A percentile compares a stretch with the other conserved stretches of the same genome.
Evolutionary conservation across 768 basidiomycete genomes (phyloP).

Genomic region (Russula sp.): DNA sequence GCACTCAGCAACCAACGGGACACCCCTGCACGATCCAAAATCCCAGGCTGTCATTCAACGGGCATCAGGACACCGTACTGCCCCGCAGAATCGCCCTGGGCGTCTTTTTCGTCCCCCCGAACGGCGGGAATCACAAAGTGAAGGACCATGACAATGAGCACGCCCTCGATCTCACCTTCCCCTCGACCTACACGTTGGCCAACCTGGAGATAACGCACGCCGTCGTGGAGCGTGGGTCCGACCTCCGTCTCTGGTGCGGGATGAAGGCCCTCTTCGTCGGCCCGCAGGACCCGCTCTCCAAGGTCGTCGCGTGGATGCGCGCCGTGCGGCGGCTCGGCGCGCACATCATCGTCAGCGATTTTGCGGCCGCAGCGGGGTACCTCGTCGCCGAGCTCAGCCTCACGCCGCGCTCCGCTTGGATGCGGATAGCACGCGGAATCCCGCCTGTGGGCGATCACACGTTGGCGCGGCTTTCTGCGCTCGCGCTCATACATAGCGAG

Average conservation of each 20-base stretch:
- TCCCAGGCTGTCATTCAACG: not conserved
- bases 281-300: constrained; percentile 10
- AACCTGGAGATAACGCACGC: constrained; percentile 10
- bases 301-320: constrained; percentile 14
- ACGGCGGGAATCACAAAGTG: not conserved
- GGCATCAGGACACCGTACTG: not conserved
- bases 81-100: constrained; percentile 12
- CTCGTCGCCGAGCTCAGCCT: constrained; percentile 11
- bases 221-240: constrained; percentile 1
- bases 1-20: not conserved
- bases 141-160: not conserved
- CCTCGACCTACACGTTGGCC: not conserved
- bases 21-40: not conserved
- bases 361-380: constrained; percentile 10
- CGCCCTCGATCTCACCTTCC: not conserved
- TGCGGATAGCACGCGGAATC: constrained; percentile 9
- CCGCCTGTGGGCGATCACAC: constrained; percentile 6
- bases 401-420: constrained; percentile 8
- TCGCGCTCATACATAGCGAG: not conserved
- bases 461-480: not conserved
- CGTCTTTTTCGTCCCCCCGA: constrained; percentile 3
- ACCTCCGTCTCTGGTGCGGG: not conserved
- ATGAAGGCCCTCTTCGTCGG: constrained; percentile 13
- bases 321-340: constrained; percentile 9
- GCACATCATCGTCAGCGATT: constrained; percentile 4